Base-by-base conservation (phyloP, 2,329 filamentous ascomycete species). In the Aspergillus calidoustus region DNA sequence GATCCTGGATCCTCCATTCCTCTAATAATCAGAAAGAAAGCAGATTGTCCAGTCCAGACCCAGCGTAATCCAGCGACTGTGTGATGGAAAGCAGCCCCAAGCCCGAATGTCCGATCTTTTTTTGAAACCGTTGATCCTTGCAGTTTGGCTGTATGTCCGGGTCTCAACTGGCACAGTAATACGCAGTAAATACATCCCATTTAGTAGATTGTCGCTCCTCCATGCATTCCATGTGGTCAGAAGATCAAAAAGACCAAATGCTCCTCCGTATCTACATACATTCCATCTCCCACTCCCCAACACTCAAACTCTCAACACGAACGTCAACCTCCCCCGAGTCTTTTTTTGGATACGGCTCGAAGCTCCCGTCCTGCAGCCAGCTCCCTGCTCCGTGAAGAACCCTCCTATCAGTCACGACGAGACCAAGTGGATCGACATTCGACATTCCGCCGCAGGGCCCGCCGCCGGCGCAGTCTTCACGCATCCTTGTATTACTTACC, bases 261-360 rank as follows among this genome's bases (percentile, higher is more conserved):
- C 34, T 41, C 6, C 31, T 38, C 25, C 25, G 46, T 7, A 15
- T 23, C 44, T 1, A 47, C n/a, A 47, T 47, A 47, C 46, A 23
- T 23, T 48, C 46, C 46, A 23, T 13, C 46, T 48, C n/a, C 9
- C 43, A 17, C 22, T 17, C 17, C 7, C 7, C 22, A 1, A 50
- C 11, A 19, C 19, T 19, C 48, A 50, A 22, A 23, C 23, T 8
- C 5, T 54, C n/a, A 38, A 52, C n/a, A 38, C 30, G 13, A 38
- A 34, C 15, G 13, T 38, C 13, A 19, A 41, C 11, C 51, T 23
- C 19, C 6, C 43, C 22, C 51, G 51, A 53, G 31, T 53, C 51
- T 53, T 53, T 53, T 53, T 53, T 53, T 53, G 34, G 34, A 53
- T 43, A 53, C 51, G 51, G 34, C 51, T 19, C 44, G 44, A 23